Evolutionary conservation across 1,139 yeast genomes (phyloP).

Genomic region (Debaryomycetaceae sp.): DNA sequence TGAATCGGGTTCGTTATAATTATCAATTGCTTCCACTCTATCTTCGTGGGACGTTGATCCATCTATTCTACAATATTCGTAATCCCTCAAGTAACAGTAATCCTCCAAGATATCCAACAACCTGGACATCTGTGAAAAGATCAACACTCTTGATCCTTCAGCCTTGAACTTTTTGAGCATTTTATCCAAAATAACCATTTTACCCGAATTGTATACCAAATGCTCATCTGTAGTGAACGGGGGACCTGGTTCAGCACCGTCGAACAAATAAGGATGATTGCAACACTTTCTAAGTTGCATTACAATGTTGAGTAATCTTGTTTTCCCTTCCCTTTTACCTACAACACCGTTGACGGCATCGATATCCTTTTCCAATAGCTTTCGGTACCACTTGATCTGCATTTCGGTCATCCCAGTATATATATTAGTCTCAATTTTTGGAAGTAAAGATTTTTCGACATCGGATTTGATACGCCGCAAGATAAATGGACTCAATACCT

Average conservation of each 20-base stretch:
- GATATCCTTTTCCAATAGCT: constrained; percentile 83
- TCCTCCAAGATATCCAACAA: constrained; percentile 89
- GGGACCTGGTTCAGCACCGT: constrained; percentile 99
- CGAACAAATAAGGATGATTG: constrained; percentile 93
- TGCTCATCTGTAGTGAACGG: constrained; percentile 97
- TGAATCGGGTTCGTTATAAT: constrained; percentile 78
- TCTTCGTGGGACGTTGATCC: constrained; percentile 95
- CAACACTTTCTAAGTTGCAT: constrained; percentile 97
- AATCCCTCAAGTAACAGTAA: constrained; percentile 80
- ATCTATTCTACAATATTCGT: constrained; percentile 87
- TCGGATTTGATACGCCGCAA: constrained; percentile 88
- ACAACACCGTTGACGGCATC: constrained; percentile 94
- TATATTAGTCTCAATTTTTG: constrained; percentile 84
- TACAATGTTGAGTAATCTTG: constrained; percentile 84
- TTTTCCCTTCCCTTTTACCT: constrained; percentile 87
- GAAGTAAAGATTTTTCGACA: constrained; percentile 85
- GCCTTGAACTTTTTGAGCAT: constrained; percentile 65
- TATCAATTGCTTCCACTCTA: constrained; percentile 88
- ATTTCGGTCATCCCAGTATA: constrained; percentile 93
- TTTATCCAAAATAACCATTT: constrained; percentile 85
- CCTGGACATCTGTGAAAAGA: constrained; percentile 94
- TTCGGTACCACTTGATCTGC: constrained; percentile 91
- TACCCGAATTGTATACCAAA: constrained; percentile 80
- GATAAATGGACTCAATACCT: constrained; percentile 81
- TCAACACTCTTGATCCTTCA: constrained; percentile 85